These are phyloP conservation scores for Erysiphe neolycopersici DNA, from an alignment of 2,329 filamentous ascomycete species.

Conservation along the genomic window DNA sequence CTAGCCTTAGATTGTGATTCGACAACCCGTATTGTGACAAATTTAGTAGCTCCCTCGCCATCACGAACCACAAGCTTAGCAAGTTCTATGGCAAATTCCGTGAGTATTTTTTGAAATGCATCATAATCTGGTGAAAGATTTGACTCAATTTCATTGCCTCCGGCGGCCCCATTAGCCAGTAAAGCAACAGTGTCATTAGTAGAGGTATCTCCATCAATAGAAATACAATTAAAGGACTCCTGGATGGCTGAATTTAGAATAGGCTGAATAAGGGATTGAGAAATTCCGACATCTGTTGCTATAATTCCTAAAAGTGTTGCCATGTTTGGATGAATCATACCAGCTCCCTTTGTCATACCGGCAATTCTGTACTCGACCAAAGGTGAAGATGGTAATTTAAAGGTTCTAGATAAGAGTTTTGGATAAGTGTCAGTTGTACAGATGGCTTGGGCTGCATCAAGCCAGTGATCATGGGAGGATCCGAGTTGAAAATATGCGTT, in stretches of 20 bases:
- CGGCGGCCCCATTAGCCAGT: conserved; percentile 83
- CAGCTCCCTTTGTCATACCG: conserved; percentile 91
- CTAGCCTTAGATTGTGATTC: conserved; percentile 42
- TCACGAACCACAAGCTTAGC: conserved; percentile 87
- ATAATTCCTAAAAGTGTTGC: conserved; percentile 79
- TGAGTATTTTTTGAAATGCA: conserved; percentile 46
- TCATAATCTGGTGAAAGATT: conserved; percentile 32
- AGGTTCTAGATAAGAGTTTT: conserved; percentile 68
- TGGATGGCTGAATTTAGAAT: conserved; percentile 51
- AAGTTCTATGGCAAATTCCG: conserved; percentile 54
- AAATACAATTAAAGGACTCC: conserved; percentile 87
- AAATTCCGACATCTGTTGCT: conserved; percentile 70
- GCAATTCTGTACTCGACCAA: conserved; percentile 56
- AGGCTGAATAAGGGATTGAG: conserved; percentile 34
- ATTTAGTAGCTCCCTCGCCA: conserved; percentile 93
- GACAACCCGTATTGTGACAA: conserved; percentile 70
- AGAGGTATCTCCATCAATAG: conserved; percentile 86
- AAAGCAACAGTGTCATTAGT: conserved; percentile 92
- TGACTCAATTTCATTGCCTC: conserved; percentile 34
- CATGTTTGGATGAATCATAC: conserved; percentile 99
- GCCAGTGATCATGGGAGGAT: conserved; percentile 59
- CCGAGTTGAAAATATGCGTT: conserved; percentile 45
- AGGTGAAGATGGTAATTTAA: conserved; percentile 58
- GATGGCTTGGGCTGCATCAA: conserved; percentile 66
- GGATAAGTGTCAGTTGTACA: conserved; percentile 98